phyloP scores from a whole-genome alignment of 106 monocot species.

The Dioscorea alata region DNA sequence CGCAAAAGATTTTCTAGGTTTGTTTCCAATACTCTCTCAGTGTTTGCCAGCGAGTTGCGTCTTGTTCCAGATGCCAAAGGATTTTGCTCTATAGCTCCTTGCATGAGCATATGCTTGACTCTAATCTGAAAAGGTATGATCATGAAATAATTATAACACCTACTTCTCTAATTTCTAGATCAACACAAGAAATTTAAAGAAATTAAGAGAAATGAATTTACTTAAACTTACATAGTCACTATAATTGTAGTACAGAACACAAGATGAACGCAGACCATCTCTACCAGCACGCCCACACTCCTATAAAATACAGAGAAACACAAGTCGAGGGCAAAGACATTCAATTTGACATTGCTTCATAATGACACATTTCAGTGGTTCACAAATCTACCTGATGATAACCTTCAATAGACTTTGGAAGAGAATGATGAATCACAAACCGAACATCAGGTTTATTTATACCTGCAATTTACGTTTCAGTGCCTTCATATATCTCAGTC shows the following conservation, averaged over 20 bases:
- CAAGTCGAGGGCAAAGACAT: too few relatives aligned
- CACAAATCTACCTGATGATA: conserved; percentile 75
- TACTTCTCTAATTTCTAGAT: neutral
- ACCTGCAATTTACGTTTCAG: conserved; percentile 46
- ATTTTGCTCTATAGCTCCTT: conserved; percentile 77
- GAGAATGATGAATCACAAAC: conserved; percentile 98
- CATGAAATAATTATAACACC: conserved; percentile 5
- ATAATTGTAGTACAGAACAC: conserved; percentile 86
- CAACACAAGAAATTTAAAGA: neutral
- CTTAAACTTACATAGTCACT: conserved; percentile 82
- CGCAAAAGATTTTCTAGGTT: conserved; percentile 82
- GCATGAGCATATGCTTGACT: conserved; percentile 91
- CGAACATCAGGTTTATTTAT: conserved; percentile 99
- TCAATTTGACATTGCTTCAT: too few relatives aligned
- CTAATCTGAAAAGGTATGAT: conserved; percentile 57
- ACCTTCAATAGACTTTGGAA: conserved; percentile 98
- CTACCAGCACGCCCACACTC: conserved; percentile 98
- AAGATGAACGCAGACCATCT: conserved; percentile 85
- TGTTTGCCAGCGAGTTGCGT: conserved; percentile 16
- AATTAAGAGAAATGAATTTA: neutral
- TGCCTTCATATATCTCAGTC: neutral
- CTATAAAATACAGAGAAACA: conserved; percentile 22
- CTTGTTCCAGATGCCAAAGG: conserved; percentile 34
- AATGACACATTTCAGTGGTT: conserved; percentile 3
- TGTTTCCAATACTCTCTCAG: conserved; percentile 61